These are phyloP conservation scores for Psilocybe sp. DNA, from an alignment of 768 basidiomycete species.

Conservation along the genomic window DNA sequence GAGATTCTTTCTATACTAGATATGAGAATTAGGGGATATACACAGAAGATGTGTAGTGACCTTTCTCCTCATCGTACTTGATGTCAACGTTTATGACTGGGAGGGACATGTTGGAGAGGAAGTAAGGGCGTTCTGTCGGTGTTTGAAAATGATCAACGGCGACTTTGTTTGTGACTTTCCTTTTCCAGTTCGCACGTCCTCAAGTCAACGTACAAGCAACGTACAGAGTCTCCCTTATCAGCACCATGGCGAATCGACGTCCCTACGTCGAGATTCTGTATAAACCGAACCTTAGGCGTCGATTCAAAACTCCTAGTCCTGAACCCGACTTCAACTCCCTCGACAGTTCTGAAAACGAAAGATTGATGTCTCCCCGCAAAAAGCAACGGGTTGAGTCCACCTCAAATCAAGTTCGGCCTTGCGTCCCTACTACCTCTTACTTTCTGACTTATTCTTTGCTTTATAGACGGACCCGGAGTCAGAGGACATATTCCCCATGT, in stretches of 20 bases:
- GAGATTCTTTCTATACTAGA: conserved; percentile 56
- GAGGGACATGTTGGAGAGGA: conserved; percentile 56
- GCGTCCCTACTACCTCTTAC: too few relatives aligned
- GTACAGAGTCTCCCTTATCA: background rate
- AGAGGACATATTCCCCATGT: too few relatives aligned
- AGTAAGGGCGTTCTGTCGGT: conserved; percentile 28
- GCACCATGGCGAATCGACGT: conserved; percentile 2
- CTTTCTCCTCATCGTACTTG: conserved; percentile 72
- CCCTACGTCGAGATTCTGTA: conserved; percentile 23
- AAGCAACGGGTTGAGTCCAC: too few relatives aligned
- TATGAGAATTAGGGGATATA: conserved; percentile 1
- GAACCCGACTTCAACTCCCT: background rate
- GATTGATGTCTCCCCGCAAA: too few relatives aligned
- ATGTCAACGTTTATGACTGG: conserved; percentile 57
- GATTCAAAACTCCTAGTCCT: background rate
- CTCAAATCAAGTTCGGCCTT: too few relatives aligned
- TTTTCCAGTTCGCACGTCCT: background rate
- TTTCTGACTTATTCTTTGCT: too few relatives aligned
- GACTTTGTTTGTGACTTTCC: conserved; percentile 7
- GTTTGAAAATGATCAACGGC: conserved; percentile 30
- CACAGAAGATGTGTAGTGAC: conserved; percentile 29
- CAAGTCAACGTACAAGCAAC: background rate
- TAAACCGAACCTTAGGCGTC: background rate
- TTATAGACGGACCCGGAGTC: too few relatives aligned
- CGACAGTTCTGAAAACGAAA: too few relatives aligned